Evolutionary conservation across 208 protist genomes (phyloP).

Genomic region (Endotrypanum monterogeii): DNA sequence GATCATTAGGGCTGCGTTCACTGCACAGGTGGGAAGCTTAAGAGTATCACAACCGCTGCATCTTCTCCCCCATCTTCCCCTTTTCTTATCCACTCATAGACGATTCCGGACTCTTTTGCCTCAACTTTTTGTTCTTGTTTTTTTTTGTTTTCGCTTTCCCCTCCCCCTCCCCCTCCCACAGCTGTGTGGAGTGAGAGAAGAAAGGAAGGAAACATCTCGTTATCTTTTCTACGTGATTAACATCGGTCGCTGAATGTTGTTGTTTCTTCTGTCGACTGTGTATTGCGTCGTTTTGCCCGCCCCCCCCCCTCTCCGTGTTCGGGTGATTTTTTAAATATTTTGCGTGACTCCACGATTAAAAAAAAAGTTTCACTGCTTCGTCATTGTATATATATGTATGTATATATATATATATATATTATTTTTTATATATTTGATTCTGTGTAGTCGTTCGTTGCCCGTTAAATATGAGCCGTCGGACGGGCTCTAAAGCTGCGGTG

Average conservation of each 20-base stretch:
- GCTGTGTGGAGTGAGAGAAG: no score
- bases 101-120: no score
- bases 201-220: no score
- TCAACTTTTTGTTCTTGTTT: background rate
- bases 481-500: background rate
- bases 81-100: background rate
- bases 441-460: background rate
- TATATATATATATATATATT: background rate
- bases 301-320: no score
- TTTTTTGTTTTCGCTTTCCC: background rate
- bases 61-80: background rate
- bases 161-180: no score
- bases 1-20: background rate
- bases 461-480: constrained; percentile 8
- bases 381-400: background rate
- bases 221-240: no score
- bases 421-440: background rate
- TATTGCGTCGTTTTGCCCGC: no score
- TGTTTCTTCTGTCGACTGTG: no score
- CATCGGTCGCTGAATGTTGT: no score
- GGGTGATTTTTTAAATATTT: no score
- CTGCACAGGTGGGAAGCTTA: background rate
- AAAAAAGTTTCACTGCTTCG: background rate
- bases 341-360: no score
- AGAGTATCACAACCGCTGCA: background rate